Base-by-base conservation (phyloP, 345 rosid genomes). In the Streptanthus diversifolius region DNA sequence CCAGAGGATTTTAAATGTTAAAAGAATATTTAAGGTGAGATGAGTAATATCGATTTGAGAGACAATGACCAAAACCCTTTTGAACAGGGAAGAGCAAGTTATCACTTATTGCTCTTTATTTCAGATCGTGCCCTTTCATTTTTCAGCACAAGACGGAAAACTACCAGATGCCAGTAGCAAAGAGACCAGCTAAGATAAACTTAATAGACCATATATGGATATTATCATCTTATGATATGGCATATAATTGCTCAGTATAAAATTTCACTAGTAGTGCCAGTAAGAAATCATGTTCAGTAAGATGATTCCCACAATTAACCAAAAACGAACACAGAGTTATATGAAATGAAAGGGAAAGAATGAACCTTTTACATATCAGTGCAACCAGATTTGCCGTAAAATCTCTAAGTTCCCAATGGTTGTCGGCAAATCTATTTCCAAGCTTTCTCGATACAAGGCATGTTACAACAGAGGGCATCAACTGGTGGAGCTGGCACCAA, bases 401-500 rank as follows among this genome's bases (percentile, higher is more conserved):
- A 80, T 90, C 90, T 82, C 99, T 84, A 49, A 95, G 95, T 61
- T 91, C 96, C 99, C 99, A 95, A 79, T 95, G 98, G 83, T 95
- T 88, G 83, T 91, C 98, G 1, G 92, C 79, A 77, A 87, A 77
- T 83, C 90, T 88, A 85, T 82, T 90, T 72, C 99, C 99, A 76
- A 95, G 83, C 86, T 89, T 82, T 82, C 83, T 95, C 8, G 98
- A 93, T 51, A 95, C 97, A 67, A 91, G 89, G 86, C 99, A 95
- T 52, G 99, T 95, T 65, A 91, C 97, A 69, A 90, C 95, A 77
- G 98, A 90, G 73, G 99, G 99, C 99, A 95, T 95, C 93, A 91
- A 85, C 74, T 90, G 96, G 83, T 95, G 98, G 44, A 95, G 90
- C 99, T 95, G 95, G 56, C 69, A 82, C 60, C 48, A n/a, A 77